Percentiles rank a stretch among this genome's conserved stretches.
Conservation (phyloP, 140 eudicot species). For the Oenanthe javanica region DNA sequence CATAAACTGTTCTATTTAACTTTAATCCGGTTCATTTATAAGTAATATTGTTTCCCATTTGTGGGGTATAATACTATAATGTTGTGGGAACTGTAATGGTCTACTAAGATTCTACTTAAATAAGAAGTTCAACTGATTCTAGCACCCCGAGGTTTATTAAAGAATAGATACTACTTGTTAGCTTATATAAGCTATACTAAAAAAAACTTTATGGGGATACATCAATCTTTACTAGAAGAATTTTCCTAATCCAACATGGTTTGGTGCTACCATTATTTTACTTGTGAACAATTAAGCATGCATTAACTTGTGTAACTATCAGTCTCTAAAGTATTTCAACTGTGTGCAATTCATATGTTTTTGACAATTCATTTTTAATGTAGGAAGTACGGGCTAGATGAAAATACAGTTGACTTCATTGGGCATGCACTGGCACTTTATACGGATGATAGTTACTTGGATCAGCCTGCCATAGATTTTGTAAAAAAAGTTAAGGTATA, state of each 20-base stretch:
- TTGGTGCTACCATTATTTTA: no score
- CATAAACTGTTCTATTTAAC: neutral
- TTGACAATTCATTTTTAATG: conserved; percentile 10
- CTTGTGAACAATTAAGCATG: no score
- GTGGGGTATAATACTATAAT: neutral
- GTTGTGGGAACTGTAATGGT: neutral
- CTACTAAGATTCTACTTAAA: neutral
- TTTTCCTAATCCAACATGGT: neutral
- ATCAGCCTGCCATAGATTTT: conserved; percentile 64
- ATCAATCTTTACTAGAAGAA: neutral
- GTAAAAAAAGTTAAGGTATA: conserved; percentile 65
- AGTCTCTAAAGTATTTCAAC: neutral
- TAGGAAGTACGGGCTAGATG: conserved; percentile 68
- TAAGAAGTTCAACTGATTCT: neutral
- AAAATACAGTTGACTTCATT: conserved; percentile 64
- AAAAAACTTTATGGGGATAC: no score
- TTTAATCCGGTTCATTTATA: neutral
- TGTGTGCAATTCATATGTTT: neutral
- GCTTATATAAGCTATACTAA: no score
- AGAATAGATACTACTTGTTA: no score
- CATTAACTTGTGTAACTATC: neutral
- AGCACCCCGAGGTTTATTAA: no score
- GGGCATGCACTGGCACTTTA: conserved; percentile 77
- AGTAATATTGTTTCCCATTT: neutral
- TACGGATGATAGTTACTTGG: conserved; percentile 52